Evolutionary conservation across 1,139 yeast genomes (phyloP).

Genomic region (Hyphopichia wangnamkhiaoensis): DNA sequence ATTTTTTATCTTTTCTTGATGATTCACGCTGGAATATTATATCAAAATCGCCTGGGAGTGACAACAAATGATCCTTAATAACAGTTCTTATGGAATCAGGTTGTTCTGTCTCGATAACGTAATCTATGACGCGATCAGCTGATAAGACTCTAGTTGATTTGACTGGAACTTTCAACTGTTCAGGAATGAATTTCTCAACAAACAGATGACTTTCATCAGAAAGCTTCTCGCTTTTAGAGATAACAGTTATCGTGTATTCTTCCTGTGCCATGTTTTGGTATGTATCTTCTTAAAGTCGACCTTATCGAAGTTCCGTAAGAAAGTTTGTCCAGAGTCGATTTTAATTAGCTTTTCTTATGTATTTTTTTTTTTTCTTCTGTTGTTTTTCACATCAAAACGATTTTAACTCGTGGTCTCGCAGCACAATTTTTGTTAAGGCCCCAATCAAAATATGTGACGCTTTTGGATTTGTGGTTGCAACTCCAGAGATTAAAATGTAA

Average conservation of each 20-base stretch:
- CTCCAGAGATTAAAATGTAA: too few relatives aligned
- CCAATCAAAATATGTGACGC: too few relatives aligned
- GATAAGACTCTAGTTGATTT: slow-evolving; percentile 8
- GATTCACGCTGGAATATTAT: slow-evolving; percentile 32
- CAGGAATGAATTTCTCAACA: slow-evolving; percentile 10
- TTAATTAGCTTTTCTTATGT: too few relatives aligned
- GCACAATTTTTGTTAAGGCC: too few relatives aligned
- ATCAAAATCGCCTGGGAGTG: slow-evolving; percentile 21
- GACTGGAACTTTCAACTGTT: slow-evolving; percentile 8
- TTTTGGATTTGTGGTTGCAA: too few relatives aligned
- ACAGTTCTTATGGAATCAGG: slow-evolving; percentile 10
- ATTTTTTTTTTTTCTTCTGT: too few relatives aligned
- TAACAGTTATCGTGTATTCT: slow-evolving; percentile 9
- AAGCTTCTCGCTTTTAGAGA: slow-evolving; percentile 5
- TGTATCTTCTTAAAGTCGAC: neutral
- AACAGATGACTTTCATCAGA: slow-evolving; percentile 1
- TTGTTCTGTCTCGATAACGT: slow-evolving; percentile 10
- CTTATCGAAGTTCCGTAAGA: too few relatives aligned
- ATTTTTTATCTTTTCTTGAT: slow-evolving; percentile 51
- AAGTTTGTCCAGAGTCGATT: too few relatives aligned
- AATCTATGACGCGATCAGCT: slow-evolving; percentile 15
- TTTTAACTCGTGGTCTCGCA: too few relatives aligned
- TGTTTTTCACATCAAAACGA: too few relatives aligned
- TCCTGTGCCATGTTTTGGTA: neutral
- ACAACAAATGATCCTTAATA: slow-evolving; percentile 8